Evolutionary conservation across 192 early-diverging fungal species (phyloP).

Genomic region (Linnemannia elongata): DNA sequence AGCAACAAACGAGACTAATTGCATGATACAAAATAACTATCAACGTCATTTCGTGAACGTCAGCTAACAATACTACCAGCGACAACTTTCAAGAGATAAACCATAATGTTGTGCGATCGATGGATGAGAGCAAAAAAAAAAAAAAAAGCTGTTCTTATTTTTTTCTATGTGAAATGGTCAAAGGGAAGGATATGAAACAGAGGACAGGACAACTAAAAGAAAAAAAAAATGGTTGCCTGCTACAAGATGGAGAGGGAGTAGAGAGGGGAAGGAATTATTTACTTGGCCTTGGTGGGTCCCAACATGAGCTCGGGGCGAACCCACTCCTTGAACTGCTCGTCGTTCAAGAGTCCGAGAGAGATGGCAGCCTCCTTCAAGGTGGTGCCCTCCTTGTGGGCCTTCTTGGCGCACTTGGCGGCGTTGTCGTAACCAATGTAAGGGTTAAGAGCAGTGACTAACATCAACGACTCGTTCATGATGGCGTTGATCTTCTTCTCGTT

Average conservation of each 20-base stretch:
- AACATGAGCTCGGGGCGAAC: slow-evolving; percentile 94
- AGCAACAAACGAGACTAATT: no score
- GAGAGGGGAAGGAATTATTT: slow-evolving; percentile 15
- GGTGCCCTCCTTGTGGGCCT: slow-evolving; percentile 94
- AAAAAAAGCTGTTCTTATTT: slow-evolving; percentile 1
- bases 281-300: slow-evolving; percentile 61
- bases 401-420: slow-evolving; percentile 97
- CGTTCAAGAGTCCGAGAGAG: slow-evolving; percentile 85
- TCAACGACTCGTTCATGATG: slow-evolving; percentile 93
- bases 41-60: neutral
- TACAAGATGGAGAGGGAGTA: neutral
- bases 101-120: neutral
- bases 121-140: slow-evolving; percentile 2
- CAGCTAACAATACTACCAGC: neutral
- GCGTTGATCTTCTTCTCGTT: slow-evolving; percentile 92
- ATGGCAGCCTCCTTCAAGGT: slow-evolving; percentile 92
- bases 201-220: neutral
- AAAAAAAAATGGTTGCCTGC: neutral
- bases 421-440: slow-evolving; percentile 90
- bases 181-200: slow-evolving; percentile 19
- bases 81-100: no score
- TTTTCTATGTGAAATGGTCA: slow-evolving; percentile 10
- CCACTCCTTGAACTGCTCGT: slow-evolving; percentile 96
- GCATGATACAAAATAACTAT: neutral
- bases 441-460: slow-evolving; percentile 99